These are phyloP conservation scores for Rhodamnia rubescens DNA, from an alignment of 345 rosid species.

Conservation along the genomic window DNA sequence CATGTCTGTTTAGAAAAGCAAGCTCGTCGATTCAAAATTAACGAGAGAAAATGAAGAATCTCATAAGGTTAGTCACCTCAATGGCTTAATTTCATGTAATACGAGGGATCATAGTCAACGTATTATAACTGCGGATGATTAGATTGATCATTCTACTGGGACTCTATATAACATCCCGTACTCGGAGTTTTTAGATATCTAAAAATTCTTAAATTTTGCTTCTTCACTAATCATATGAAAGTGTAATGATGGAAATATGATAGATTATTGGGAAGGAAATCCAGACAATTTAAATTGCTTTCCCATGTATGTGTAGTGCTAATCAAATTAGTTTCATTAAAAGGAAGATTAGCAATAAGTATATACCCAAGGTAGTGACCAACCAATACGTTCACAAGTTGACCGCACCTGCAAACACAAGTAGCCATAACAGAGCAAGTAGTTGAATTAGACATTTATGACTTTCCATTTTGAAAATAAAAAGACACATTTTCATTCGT, in stretches of 20 bases:
- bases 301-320: background rate
- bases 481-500: background rate
- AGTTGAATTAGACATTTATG: background rate
- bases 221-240: background rate
- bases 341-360: background rate
- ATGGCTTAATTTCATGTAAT: background rate
- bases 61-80: background rate
- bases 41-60: background rate
- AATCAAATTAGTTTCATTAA: background rate
- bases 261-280: background rate
- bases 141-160: background rate
- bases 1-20: background rate
- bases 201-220: no score
- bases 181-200: fast-evolving
- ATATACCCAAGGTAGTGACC: background rate
- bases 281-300: background rate
- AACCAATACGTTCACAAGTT: background rate
- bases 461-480: background rate
- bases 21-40: background rate
- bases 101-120: background rate
- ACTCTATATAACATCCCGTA: background rate
- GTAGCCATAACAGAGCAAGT: background rate
- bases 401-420: background rate
- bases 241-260: background rate
- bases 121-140: background rate